A percentile compares a stretch with the other conserved stretches of the same genome.
Conservation (phyloP, 345 rosid genomes). For the Gossypium rotundifolium region DNA sequence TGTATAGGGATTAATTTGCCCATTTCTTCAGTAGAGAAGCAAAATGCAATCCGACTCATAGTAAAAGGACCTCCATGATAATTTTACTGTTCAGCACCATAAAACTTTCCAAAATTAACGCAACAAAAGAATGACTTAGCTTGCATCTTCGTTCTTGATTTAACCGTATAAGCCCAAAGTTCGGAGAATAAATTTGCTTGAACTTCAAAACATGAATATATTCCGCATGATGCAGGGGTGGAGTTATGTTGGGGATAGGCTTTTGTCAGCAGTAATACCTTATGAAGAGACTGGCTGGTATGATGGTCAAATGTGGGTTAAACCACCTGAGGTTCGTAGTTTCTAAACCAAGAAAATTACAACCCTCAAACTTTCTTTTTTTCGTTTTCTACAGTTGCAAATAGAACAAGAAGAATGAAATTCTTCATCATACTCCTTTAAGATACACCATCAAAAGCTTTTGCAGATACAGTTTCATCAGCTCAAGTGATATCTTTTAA, state of each 20-base stretch:
- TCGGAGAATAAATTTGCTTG: not conserved
- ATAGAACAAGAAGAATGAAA: no score
- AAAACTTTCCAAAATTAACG: not conserved
- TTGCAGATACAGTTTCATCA: not conserved
- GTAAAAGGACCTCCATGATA: no score
- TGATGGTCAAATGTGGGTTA: slow-evolving; percentile 97
- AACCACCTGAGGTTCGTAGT: slow-evolving; percentile 79
- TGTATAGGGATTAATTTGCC: no score
- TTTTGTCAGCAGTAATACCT: slow-evolving; percentile 89
- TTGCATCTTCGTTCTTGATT: not conserved
- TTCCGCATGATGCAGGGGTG: slow-evolving; percentile 56
- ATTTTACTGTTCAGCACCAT: not conserved
- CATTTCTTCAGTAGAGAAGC: no score
- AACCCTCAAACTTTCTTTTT: no score
- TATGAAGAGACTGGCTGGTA: slow-evolving; percentile 99
- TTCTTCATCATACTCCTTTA: not conserved
- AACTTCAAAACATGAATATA: not conserved
- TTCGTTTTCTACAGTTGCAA: no score
- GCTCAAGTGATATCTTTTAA: not conserved
- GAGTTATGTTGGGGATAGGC: slow-evolving; percentile 94
- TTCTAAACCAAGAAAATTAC: not conserved
- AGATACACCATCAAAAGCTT: not conserved
- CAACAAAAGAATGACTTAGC: not conserved
- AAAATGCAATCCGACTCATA: no score
- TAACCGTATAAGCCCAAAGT: not conserved